Base-by-base conservation (phyloP, 73 alveolate species). In the Uronychia binucleata region DNA sequence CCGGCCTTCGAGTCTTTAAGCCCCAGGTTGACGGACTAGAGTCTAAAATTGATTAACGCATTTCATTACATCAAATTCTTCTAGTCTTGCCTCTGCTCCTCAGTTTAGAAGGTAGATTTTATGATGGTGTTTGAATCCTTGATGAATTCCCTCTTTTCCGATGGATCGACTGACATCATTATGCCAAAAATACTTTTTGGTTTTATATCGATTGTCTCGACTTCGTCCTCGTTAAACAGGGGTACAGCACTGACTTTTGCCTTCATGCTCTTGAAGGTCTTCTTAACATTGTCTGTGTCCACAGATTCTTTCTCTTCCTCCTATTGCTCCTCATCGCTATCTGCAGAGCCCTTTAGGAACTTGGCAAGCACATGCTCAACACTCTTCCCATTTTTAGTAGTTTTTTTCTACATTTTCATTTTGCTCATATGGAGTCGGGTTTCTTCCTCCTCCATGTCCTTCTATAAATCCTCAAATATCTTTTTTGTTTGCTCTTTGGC, bases 111-210 rank as follows among this genome's bases (percentile, higher is more conserved):
- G 5, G 85, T 31, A 25, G 87, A 59, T 77, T 81, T 28, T 28
- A 60, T 11, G 1, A 74, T 46, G 19, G 67, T 32, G n/a, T 78
- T 82, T 19, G 77, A 28, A 27, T 32, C 75, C 1, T 79, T 74
- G 46, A 78, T 81, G 79, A 88, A 32, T 33, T 88, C 93, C 75
- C 78, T 88, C 27, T n/a, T 58, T 46, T 79, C 86, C 26, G 26
- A 31, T 14, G 19, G 25, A 26, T 78, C 33, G 33, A 30, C 35
- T 28, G 34, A 30, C 8, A 14, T 31, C 1, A 75, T 1, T 8
- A 78, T 1, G 11, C 31, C 26, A 78, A 32, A 26, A n/a, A 35
- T 79, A 14, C 30, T 27, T 57, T 29, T 35, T 35, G 78, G 58
- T 34, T 46, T 79, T 26, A 31, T 46, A 0, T 26, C 78, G 19